phyloP scores from a whole-genome alignment of 2,329 filamentous ascomycete species.

The Fusarium nanum region DNA sequence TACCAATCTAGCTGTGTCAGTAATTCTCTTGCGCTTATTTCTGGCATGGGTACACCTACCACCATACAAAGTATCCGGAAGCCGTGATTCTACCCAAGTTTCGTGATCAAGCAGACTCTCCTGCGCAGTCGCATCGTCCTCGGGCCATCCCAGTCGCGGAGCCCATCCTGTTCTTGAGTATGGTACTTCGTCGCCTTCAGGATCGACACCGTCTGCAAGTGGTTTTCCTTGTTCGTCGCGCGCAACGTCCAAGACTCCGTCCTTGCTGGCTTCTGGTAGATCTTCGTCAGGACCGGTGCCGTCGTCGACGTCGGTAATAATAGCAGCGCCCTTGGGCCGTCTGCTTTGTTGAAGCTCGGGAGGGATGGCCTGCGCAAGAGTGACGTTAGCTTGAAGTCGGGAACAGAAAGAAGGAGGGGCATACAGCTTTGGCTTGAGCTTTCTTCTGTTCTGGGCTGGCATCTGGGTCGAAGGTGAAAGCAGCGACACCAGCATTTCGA shows the following conservation, averaged over 20 bases:
- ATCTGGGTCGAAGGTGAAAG: slow-evolving; percentile 88
- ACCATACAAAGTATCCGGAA: slow-evolving; percentile 92
- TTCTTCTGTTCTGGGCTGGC: slow-evolving; percentile 86
- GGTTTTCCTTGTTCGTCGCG: slow-evolving; percentile 62
- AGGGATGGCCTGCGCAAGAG: slow-evolving; percentile 51
- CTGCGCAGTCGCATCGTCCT: slow-evolving; percentile 65
- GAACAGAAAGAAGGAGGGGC: slow-evolving; percentile 46
- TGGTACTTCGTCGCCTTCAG: slow-evolving; percentile 63
- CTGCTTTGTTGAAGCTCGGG: slow-evolving; percentile 52
- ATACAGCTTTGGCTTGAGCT: slow-evolving; percentile 79
- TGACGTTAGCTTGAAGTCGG: slow-evolving; percentile 17
- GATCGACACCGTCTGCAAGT: slow-evolving; percentile 62
- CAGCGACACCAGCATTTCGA: slow-evolving; percentile 79
- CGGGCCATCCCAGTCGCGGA: slow-evolving; percentile 81
- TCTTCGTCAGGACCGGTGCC: slow-evolving; percentile 77
- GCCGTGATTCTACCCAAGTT: slow-evolving; percentile 83
- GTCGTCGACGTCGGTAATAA: slow-evolving; percentile 84
- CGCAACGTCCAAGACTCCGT: slow-evolving; percentile 69
- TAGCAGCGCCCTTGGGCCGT: slow-evolving; percentile 69
- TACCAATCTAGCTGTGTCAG: slow-evolving; percentile 82
- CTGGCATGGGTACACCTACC: slow-evolving; percentile 63
- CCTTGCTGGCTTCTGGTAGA: slow-evolving; percentile 79
- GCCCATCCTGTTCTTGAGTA: slow-evolving; percentile 81
- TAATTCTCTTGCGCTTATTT: not conserved
- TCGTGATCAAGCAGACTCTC: slow-evolving; percentile 86